Evolutionary conservation across 1,139 yeast genomes (phyloP).

Genomic region (Diutina pseudorugosa): DNA sequence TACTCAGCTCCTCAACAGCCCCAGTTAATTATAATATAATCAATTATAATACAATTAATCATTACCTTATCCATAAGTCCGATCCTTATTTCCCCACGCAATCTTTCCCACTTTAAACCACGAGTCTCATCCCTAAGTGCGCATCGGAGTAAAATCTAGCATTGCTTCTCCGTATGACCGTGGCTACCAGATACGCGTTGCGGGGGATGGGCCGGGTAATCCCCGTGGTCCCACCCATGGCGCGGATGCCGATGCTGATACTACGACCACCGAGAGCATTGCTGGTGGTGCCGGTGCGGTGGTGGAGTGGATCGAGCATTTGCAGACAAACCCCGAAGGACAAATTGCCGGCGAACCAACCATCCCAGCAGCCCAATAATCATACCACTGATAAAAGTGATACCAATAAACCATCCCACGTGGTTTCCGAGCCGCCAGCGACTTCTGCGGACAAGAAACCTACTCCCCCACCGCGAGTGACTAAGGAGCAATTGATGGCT

Average conservation of each 20-base stretch:
- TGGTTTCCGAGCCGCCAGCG: neutral
- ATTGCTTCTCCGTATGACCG: neutral
- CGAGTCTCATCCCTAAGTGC: neutral
- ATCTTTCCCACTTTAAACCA: no score
- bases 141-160: neutral
- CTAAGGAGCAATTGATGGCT: slow-evolving; percentile 42
- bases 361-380: neutral
- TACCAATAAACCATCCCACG: neutral
- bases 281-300: neutral
- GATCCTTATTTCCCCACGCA: neutral
- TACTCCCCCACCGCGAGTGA: slow-evolving; percentile 5
- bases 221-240: neutral
- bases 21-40: no score
- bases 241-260: neutral
- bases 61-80: neutral
- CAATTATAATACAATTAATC: no score
- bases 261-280: neutral
- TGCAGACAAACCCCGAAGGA: neutral
- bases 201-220: neutral
- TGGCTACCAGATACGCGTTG: neutral
- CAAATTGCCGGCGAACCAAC: neutral
- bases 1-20: no score
- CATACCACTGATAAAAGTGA: neutral
- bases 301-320: neutral
- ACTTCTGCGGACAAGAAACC: neutral